Evolutionary conservation across 1,284 basidiomycete species (phyloP), one percentile per base, ranked within the genome.

Genomic region (Pseudozyma thailandica): DNA sequence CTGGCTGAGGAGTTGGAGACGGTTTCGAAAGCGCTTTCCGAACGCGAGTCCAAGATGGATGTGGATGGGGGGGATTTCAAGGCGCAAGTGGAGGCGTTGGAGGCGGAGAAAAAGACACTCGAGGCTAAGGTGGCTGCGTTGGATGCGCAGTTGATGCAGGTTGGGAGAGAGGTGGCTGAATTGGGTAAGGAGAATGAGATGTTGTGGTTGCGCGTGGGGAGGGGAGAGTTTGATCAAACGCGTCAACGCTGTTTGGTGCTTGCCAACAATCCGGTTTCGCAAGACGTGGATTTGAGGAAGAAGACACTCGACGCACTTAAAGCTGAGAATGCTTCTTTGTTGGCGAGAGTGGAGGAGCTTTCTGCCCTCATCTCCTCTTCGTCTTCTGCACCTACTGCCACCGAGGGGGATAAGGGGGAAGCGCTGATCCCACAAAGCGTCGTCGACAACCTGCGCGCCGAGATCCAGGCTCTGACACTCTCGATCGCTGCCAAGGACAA

Each of bases 131-230:
- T 77, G 9, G 43, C 55, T 1, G 68, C 69, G 37, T 45, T 82
- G 26, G 74, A 78, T 38, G 30, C 41, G 9, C 74, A 69, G 23
- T 43, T 74, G 10, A 15, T 52, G 0, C 63, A 64, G 33, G 54
- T 81, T 31, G 71, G 63, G 18, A 23, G 85, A 83, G 75, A 87
- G 84, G 75, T 91, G 25, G 90, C 91, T 30, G 79, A 84, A 21
- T 84, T 92, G 43, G 90, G 90, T 64, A 89, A 90, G 74, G 87
- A 87, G 26, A 86, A 93, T 18, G 92, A 91, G 80, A 89, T 90
- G 51, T 86, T 93, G 0, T 85, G 87, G 18, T 89, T 46, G 10
- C 55, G 78, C 3, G 71, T 79, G 4, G 78, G 78, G 89, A 88
- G 87, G 0, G 92, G 92, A 4, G 86, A 89, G 45, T 91, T 92